Evolutionary conservation across 78 protist species (phyloP).

Genomic region (Fonticula alba): DNA sequence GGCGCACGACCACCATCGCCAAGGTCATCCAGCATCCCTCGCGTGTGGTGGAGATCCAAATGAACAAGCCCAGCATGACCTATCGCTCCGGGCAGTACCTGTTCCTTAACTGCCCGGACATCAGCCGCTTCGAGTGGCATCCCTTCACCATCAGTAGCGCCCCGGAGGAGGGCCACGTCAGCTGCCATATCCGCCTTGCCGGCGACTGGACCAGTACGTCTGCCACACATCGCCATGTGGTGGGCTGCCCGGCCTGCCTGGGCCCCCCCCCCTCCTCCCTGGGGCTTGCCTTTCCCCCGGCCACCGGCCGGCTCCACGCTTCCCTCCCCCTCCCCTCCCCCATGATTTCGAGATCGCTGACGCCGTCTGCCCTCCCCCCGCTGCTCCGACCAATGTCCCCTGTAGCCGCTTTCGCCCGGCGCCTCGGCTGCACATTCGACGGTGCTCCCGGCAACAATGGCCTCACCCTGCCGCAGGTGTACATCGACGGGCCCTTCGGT

Average conservation of each 20-base stretch:
- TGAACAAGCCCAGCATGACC: slow-evolving; percentile 25
- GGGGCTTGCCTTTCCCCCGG: no score
- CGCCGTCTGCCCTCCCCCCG: no score
- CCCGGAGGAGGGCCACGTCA: slow-evolving; percentile 57
- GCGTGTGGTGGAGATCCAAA: slow-evolving; percentile 37
- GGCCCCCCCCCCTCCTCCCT: not conserved
- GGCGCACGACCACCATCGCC: slow-evolving; percentile 14
- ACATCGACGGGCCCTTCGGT: slow-evolving; percentile 79
- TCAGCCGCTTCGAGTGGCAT: slow-evolving; percentile 51
- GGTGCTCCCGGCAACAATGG: no score
- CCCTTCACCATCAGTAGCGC: slow-evolving; percentile 76
- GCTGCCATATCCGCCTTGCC: slow-evolving; percentile 47
- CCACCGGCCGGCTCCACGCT: no score
- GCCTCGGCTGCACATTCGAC: no score
- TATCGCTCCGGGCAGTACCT: slow-evolving; percentile 68
- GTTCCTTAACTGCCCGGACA: slow-evolving; percentile 52
- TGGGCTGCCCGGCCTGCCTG: not conserved
- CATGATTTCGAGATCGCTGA: no score
- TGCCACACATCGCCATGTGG: not conserved
- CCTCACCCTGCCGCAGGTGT: not conserved
- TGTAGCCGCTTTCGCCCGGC: no score
- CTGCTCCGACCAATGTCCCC: no score
- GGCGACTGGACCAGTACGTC: slow-evolving; percentile 23
- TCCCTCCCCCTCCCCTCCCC: no score
- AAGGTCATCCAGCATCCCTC: slow-evolving; percentile 47